Percentiles rank a stretch among this genome's conserved stretches.
phyloP scores from a whole-genome alignment of 192 early-diverging fungal species.

The Backusella luteola region DNA sequence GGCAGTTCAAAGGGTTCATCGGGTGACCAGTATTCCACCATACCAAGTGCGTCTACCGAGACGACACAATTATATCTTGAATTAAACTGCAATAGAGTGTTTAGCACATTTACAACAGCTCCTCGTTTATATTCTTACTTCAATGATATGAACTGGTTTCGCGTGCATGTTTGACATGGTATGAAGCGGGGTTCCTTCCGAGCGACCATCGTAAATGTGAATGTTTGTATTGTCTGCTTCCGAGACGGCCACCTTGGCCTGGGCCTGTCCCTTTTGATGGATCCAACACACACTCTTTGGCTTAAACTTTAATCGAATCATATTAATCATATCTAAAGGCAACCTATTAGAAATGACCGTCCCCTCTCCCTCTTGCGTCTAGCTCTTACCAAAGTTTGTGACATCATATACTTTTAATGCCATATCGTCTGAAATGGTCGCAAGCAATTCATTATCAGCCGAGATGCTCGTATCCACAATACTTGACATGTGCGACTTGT shows the following conservation, averaged over 20 bases:
- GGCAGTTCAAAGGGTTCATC: conserved; percentile 67
- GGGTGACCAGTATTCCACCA: conserved; percentile 92
- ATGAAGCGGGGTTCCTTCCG: conserved; percentile 59
- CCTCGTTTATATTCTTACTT: conserved; percentile 23
- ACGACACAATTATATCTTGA: conserved; percentile 72
- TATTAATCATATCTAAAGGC: conserved; percentile 92
- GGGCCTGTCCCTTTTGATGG: conserved; percentile 80
- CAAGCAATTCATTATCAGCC: conserved; percentile 77
- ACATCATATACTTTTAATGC: conserved; percentile 94
- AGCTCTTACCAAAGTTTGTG: conserved; percentile 80
- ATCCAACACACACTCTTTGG: conserved; percentile 86
- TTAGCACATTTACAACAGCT: not conserved
- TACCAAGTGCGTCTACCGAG: conserved; percentile 83
- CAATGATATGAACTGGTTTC: conserved; percentile 75
- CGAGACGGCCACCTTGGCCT: conserved; percentile 80
- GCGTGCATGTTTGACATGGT: conserved; percentile 66
- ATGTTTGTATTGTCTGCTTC: conserved; percentile 70
- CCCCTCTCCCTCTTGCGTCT: too few relatives aligned
- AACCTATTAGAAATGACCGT: not conserved
- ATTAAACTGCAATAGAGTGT: conserved; percentile 56
- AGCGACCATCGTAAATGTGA: conserved; percentile 82
- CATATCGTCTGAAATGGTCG: conserved; percentile 81
- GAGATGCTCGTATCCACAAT: conserved; percentile 60
- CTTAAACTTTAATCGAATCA: conserved; percentile 75
- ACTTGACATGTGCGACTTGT: conserved; percentile 75